Evolutionary conservation across 2,329 filamentous ascomycete species (phyloP).

Genomic region (Scedosporium apiospermum): DNA sequence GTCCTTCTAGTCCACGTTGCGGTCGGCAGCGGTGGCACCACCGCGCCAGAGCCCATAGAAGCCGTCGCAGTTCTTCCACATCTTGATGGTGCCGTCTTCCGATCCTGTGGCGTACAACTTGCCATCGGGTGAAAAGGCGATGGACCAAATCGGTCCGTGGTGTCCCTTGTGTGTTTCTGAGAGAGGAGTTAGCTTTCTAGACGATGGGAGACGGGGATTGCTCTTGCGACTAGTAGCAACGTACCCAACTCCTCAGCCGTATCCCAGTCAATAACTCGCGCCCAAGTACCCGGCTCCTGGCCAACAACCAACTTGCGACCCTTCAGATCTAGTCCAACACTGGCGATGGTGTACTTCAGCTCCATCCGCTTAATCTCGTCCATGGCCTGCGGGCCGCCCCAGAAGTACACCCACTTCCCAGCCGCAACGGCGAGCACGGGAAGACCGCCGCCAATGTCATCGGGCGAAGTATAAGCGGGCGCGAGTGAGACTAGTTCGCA

Average conservation of each 20-base stretch:
- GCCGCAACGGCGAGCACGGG: conserved; percentile 81
- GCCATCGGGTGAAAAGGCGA: conserved; percentile 88
- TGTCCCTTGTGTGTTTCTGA: conserved; percentile 93
- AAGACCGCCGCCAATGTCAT: conserved; percentile 55
- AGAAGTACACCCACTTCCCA: conserved; percentile 92
- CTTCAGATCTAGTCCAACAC: conserved; percentile 76
- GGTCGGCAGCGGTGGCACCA: conserved; percentile 18
- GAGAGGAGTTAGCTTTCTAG: neutral
- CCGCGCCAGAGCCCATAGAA: conserved; percentile 56
- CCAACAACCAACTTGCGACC: conserved; percentile 81
- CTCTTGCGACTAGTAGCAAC: conserved; percentile 16
- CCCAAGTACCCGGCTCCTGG: conserved; percentile 89
- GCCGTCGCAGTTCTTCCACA: conserved; percentile 66
- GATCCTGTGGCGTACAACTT: conserved; percentile 95
- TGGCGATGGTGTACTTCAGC: conserved; percentile 78
- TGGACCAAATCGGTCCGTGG: conserved; percentile 94
- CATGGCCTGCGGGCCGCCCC: conserved; percentile 64
- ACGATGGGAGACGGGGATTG: no score
- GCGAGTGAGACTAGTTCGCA: conserved; percentile 77
- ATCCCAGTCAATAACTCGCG: conserved; percentile 86
- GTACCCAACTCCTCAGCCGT: conserved; percentile 69
- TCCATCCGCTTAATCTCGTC: conserved; percentile 68
- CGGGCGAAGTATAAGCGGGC: conserved; percentile 44
- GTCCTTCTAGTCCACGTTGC: conserved; percentile 11
- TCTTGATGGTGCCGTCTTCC: conserved; percentile 94